phyloP scores from a whole-genome alignment of 2,329 filamentous ascomycete species.

The Trichoderma sp. region DNA sequence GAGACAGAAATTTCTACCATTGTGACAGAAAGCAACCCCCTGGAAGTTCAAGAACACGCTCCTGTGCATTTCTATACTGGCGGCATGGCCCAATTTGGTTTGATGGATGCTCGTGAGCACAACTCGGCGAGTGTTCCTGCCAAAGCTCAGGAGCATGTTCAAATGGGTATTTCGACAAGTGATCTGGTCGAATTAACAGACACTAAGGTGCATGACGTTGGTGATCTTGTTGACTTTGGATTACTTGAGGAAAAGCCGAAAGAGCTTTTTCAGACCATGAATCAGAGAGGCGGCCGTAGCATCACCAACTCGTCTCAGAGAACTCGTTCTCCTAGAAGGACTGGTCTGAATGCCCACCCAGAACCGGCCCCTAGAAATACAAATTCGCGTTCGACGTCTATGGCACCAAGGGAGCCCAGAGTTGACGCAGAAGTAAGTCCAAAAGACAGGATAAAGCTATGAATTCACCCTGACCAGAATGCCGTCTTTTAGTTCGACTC shows the following conservation, averaged over 20 bases:
- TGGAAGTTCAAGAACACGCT: not conserved
- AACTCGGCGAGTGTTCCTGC: not conserved
- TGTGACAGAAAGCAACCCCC: not conserved
- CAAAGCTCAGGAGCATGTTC: not conserved
- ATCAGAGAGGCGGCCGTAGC: slow-evolving; percentile 23
- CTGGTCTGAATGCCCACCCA: not conserved
- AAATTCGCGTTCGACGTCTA: not conserved
- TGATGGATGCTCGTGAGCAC: not conserved
- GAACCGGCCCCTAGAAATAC: not conserved
- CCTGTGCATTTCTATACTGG: not conserved
- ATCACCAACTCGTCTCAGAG: not conserved
- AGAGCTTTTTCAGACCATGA: slow-evolving; percentile 26
- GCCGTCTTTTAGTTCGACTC: not conserved
- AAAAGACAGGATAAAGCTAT: not conserved
- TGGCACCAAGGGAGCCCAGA: not conserved
- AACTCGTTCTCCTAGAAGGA: not conserved
- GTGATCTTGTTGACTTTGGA: not conserved
- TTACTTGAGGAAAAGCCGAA: slow-evolving; percentile 18
- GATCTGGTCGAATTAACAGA: not conserved
- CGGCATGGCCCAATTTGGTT: slow-evolving; percentile 16
- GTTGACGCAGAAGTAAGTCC: not conserved
- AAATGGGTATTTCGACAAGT: not conserved
- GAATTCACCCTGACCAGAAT: not conserved
- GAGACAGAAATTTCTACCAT: not conserved
- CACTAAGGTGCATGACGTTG: not conserved